These are phyloP conservation scores for Rutidosis leptorrhynchoides DNA, from an alignment of 129 eudicot genomes.

Conservation along the genomic window DNA sequence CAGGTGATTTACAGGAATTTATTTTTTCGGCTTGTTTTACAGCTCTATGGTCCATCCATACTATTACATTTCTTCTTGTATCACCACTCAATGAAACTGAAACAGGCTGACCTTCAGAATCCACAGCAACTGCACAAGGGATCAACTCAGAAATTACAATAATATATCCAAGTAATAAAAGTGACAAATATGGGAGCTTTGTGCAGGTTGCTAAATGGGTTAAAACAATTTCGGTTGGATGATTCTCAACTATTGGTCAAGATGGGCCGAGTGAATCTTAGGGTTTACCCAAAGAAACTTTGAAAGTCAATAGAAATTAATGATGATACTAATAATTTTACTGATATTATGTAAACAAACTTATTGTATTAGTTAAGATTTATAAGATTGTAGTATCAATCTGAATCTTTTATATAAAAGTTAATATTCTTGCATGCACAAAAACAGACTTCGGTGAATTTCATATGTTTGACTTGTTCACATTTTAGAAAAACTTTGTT, in stretches of 20 bases:
- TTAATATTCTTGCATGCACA: too few species aligned
- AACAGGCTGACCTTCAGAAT: slow-evolving; percentile 89
- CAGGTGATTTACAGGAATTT: slow-evolving; percentile 83
- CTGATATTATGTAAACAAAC: not conserved
- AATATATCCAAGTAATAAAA: slow-evolving; percentile 1
- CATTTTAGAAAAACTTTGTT: not conserved
- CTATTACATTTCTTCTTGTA: slow-evolving; percentile 87
- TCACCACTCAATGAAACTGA: slow-evolving; percentile 96
- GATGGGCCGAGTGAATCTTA: not conserved
- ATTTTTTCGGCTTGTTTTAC: slow-evolving; percentile 95
- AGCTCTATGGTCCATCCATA: slow-evolving; percentile 99
- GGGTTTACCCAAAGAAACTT: not conserved
- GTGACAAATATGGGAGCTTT: not conserved
- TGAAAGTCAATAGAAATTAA: too few species aligned
- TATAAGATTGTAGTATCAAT: not conserved
- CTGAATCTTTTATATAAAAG: too few species aligned
- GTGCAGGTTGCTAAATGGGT: not conserved
- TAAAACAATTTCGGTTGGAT: not conserved
- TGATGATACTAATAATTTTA: not conserved
- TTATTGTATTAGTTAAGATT: not conserved
- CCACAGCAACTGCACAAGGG: slow-evolving; percentile 83
- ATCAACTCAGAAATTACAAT: slow-evolving; percentile 1
- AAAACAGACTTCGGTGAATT: not conserved
- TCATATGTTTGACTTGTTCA: not conserved
- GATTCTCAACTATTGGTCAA: not conserved